A percentile compares a stretch with the other conserved stretches of the same genome.
phyloP scores from a whole-genome alignment of 805 yeast species.

The Brettanomyces bruxellensis region DNA sequence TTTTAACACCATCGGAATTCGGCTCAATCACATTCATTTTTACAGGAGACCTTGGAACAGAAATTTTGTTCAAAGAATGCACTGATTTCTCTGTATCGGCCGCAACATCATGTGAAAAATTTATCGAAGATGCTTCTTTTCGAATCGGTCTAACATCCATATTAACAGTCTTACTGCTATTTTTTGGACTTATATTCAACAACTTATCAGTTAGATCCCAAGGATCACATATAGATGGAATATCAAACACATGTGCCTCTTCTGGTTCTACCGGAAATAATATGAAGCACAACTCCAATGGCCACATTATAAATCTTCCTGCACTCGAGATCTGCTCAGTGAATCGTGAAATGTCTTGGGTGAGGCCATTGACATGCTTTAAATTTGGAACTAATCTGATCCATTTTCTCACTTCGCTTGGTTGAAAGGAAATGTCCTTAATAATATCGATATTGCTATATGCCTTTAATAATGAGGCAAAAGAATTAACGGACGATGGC shows the following conservation, averaged over 20 bases:
- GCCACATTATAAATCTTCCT: constrained; percentile 61
- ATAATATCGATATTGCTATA: constrained; percentile 23
- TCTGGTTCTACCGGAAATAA: constrained; percentile 33
- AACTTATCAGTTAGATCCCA: constrained; percentile 22
- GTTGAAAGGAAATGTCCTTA: neutral
- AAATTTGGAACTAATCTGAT: constrained; percentile 60
- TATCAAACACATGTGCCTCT: neutral
- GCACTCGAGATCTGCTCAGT: constrained; percentile 27
- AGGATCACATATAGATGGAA: constrained; percentile 10
- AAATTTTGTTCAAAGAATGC: too few relatives aligned
- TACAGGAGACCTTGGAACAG: too few relatives aligned
- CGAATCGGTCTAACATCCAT: neutral
- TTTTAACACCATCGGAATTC: neutral
- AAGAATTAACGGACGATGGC: constrained; percentile 33
- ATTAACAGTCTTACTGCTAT: constrained; percentile 2
- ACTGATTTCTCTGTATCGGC: too few relatives aligned
- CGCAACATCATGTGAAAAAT: too few relatives aligned
- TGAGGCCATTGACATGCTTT: constrained; percentile 58
- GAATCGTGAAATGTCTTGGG: constrained; percentile 53
- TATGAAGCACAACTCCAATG: constrained; percentile 52
- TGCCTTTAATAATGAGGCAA: constrained; percentile 24
- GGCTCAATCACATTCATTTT: too few relatives aligned
- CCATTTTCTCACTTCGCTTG: constrained; percentile 35
- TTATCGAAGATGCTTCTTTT: too few relatives aligned
- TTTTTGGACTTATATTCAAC: constrained; percentile 12